These are phyloP conservation scores for Talaromyces sp. DNA, from an alignment of 2,329 filamentous ascomycete species.

Conservation along the genomic window DNA sequence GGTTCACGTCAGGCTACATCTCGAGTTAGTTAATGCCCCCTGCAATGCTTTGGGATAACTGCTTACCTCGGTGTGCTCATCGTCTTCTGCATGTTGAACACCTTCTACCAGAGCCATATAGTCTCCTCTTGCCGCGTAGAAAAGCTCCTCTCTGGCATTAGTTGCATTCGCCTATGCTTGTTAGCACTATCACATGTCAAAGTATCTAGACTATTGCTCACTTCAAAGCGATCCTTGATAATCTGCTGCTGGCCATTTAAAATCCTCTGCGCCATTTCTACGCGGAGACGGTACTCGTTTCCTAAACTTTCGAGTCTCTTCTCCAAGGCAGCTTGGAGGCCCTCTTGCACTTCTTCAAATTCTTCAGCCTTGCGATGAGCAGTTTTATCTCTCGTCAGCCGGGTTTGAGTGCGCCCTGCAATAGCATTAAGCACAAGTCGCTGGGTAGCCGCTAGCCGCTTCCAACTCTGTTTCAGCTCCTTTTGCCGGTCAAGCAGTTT, in stretches of 20 bases:
- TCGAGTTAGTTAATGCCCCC: background rate
- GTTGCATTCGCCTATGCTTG: constrained; percentile 20
- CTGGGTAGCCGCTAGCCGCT: constrained; percentile 38
- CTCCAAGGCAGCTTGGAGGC: constrained; percentile 25
- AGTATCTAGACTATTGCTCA: constrained; percentile 17
- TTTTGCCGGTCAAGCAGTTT: constrained; percentile 38
- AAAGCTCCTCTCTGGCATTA: constrained; percentile 33
- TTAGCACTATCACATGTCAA: background rate
- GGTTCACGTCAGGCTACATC: constrained; percentile 10
- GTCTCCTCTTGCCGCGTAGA: constrained; percentile 35
- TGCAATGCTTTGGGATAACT: background rate
- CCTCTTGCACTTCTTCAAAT: constrained; percentile 30
- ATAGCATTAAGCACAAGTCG: constrained; percentile 36
- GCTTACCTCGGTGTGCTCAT: constrained; percentile 34
- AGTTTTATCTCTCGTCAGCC: constrained; percentile 36
- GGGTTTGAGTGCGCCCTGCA: constrained; percentile 34
- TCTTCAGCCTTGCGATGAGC: constrained; percentile 37
- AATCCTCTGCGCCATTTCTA: constrained; percentile 25
- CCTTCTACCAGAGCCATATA: constrained; percentile 37
- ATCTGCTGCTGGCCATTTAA: constrained; percentile 27
- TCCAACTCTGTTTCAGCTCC: constrained; percentile 39
- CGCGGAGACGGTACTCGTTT: constrained; percentile 29
- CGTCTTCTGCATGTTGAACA: constrained; percentile 35
- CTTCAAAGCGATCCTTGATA: constrained; percentile 29
- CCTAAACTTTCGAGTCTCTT: constrained; percentile 25